Evolutionary conservation across 495 filamentous ascomycete species (phyloP).

Genomic region (Neurospora sp.): DNA sequence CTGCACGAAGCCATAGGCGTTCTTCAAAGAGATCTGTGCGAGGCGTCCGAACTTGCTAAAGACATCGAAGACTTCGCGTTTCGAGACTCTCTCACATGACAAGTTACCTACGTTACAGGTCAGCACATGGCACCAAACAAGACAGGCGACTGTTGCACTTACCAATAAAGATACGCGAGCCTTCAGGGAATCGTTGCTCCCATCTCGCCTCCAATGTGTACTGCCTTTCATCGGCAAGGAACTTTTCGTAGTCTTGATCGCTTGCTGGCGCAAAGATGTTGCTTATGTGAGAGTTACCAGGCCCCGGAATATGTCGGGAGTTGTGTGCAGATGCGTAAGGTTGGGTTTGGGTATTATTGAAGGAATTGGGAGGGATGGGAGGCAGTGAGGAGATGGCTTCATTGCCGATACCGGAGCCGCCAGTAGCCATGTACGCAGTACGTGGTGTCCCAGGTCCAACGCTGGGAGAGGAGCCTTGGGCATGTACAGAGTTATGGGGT

Average conservation of each 20-base stretch:
- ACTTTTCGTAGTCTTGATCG: constrained; percentile 72
- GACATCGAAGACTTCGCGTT: constrained; percentile 82
- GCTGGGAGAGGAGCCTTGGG: constrained; percentile 20
- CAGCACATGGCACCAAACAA: background rate
- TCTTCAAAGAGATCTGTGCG: constrained; percentile 93
- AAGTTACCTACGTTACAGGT: constrained; percentile 62
- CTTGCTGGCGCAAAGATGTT: constrained; percentile 2
- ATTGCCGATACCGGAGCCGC: constrained; percentile 43
- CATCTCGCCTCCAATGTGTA: constrained; percentile 45
- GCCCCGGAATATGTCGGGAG: constrained; percentile 34
- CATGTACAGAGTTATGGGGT: constrained; percentile 20
- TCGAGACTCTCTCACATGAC: constrained; percentile 84
- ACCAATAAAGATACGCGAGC: constrained; percentile 89
- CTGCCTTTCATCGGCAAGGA: constrained; percentile 63
- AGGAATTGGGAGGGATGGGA: constrained; percentile 49
- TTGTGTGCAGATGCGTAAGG: constrained; percentile 1
- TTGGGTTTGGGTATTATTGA: constrained; percentile 21
- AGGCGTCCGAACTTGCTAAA: constrained; percentile 81
- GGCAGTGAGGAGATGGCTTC: constrained; percentile 45
- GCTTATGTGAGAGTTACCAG: background rate
- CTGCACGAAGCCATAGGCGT: constrained; percentile 95
- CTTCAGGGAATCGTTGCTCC: constrained; percentile 74
- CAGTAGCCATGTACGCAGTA: constrained; percentile 37
- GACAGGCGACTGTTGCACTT: constrained; percentile 25
- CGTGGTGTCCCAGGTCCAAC: constrained; percentile 30